These are phyloP conservation scores for Aspergillus biplanus DNA, from an alignment of 495 filamentous ascomycete species.

Conservation along the genomic window DNA sequence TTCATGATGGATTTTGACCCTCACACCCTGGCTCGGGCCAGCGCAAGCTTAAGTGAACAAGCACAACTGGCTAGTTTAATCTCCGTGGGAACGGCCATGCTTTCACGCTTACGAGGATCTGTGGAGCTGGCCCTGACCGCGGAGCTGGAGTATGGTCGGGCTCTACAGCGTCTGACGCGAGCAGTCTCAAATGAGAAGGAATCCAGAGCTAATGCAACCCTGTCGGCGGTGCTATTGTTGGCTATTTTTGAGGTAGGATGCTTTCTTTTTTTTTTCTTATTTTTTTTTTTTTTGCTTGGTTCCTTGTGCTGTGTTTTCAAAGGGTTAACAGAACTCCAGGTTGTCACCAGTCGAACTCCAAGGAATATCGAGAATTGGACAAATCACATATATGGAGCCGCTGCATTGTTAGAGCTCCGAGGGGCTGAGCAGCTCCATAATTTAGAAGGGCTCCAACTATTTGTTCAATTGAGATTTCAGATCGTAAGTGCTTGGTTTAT, in stretches of 20 bases:
- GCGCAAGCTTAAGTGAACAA: conserved; percentile 29
- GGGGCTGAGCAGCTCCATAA: conserved; percentile 60
- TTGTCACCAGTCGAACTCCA: conserved; percentile 52
- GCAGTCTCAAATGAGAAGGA: conserved; percentile 57
- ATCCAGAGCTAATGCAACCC: conserved; percentile 62
- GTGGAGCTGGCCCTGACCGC: conserved; percentile 41
- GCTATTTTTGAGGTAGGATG: conserved; percentile 50
- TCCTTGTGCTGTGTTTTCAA: neutral
- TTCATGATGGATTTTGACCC: conserved; percentile 35
- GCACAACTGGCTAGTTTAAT: conserved; percentile 50
- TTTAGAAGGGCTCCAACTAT: conserved; percentile 58
- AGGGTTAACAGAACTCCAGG: conserved; percentile 31
- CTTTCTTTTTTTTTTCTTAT: neutral
- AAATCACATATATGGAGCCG: conserved; percentile 63
- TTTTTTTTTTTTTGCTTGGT: conserved; percentile 4
- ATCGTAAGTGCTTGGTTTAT: conserved; percentile 35
- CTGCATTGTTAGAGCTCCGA: conserved; percentile 58
- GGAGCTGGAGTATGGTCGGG: conserved; percentile 51
- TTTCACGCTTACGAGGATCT: conserved; percentile 46
- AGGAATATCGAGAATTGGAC: conserved; percentile 56
- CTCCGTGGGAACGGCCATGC: conserved; percentile 55
- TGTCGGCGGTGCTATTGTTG: conserved; percentile 64
- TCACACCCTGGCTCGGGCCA: conserved; percentile 27
- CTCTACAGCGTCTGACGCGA: conserved; percentile 51
- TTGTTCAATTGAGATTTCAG: conserved; percentile 57